phyloP scores from a whole-genome alignment of 306 rosid species.

The Rubus parviflorus region DNA sequence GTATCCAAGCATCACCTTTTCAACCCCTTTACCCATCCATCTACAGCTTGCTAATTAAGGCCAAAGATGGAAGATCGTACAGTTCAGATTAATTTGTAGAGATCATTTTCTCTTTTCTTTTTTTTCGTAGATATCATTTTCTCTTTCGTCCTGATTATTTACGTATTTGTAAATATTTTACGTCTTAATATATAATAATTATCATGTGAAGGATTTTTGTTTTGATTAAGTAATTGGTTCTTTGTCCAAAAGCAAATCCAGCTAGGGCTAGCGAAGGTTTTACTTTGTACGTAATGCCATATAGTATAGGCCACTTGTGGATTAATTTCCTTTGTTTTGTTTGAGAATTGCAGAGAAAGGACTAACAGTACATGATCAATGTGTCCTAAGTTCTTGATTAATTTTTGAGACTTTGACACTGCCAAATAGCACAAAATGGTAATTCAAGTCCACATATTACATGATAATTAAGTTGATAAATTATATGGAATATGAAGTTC shows the following conservation, averaged over 20 bases:
- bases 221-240: background rate
- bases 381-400: no score
- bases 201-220: background rate
- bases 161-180: conserved; percentile 3
- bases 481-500: no score
- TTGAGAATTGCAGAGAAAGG: no score
- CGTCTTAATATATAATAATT: background rate
- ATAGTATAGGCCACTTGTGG: no score
- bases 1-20: conserved; percentile 38
- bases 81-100: background rate
- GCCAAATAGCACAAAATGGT: no score
- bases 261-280: background rate
- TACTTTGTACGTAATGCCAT: no score
- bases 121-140: background rate
- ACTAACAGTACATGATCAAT: no score
- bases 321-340: no score
- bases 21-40: conserved; percentile 49
- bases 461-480: no score
- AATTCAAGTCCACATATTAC: no score
- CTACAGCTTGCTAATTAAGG: conserved; percentile 51
- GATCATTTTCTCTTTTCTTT: background rate
- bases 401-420: no score
- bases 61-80: background rate
- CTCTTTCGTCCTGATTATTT: background rate
- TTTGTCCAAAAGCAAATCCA: background rate